A percentile compares a stretch with the other conserved stretches of the same genome.
phyloP scores from a whole-genome alignment of 2,329 filamentous ascomycete genomes.

The Aspergillus arachidicola region DNA sequence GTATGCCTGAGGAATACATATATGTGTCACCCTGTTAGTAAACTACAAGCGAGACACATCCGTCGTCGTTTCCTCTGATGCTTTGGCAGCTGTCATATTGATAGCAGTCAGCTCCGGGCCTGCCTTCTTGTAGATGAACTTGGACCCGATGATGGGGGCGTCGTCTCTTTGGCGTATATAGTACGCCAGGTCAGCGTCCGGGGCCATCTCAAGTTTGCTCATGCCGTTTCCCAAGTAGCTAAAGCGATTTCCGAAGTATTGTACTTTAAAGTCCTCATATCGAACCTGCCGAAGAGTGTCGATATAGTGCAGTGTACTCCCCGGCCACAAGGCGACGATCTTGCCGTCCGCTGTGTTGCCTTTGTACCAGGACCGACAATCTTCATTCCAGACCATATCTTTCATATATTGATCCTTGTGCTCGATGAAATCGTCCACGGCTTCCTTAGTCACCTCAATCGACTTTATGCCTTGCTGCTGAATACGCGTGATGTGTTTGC shows the following conservation, averaged over 20 bases:
- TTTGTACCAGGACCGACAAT: conserved; percentile 41
- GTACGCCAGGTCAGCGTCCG: conserved; percentile 18
- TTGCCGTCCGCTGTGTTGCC: conserved; percentile 25
- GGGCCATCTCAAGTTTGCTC: conserved; percentile 19
- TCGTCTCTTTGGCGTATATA: conserved; percentile 29
- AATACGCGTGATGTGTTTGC: conserved; percentile 37
- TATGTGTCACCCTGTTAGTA: no score
- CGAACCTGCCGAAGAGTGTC: conserved; percentile 21
- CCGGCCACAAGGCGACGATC: conserved; percentile 25
- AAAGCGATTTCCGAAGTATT: conserved; percentile 21
- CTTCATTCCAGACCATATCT: conserved; percentile 37
- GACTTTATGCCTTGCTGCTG: conserved; percentile 32
- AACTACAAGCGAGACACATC: no score
- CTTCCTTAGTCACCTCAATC: conserved; percentile 39
- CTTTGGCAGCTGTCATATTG: no score
- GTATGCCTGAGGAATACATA: no score
- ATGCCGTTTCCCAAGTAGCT: conserved; percentile 24
- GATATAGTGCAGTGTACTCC: conserved; percentile 26
- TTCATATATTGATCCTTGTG: conserved; percentile 36
- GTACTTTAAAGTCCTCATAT: conserved; percentile 26
- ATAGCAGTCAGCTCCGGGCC: no score
- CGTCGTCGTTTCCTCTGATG: no score
- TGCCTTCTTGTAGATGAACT: no score
- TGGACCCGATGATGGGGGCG: neutral
- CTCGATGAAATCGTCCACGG: conserved; percentile 36